Conservation (phyloP, 2,329 filamentous ascomycete species). For the Zasmidium citrigriseum region DNA sequence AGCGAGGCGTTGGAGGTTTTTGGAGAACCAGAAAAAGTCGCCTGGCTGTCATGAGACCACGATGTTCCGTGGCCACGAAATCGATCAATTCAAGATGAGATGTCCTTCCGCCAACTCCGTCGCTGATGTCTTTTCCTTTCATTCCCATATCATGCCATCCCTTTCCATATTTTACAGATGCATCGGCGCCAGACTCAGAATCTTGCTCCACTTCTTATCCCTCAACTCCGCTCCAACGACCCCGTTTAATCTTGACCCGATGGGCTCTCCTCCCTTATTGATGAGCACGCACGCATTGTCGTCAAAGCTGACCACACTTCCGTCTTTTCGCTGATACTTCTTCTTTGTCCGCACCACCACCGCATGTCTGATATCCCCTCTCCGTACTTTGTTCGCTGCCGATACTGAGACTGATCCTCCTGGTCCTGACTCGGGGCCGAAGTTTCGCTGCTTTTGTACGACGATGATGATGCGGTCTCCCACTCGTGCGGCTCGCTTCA, state of each 20-base stretch:
- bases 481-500: slow-evolving; percentile 84
- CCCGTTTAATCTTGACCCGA: slow-evolving; percentile 88
- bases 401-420: slow-evolving; percentile 71
- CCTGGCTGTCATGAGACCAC: background rate
- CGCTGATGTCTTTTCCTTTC: slow-evolving; percentile 11
- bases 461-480: slow-evolving; percentile 97
- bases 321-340: slow-evolving; percentile 82
- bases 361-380: slow-evolving; percentile 94
- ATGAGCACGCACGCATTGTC: slow-evolving; percentile 98
- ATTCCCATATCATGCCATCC: background rate
- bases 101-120: slow-evolving; percentile 8
- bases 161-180: slow-evolving; percentile 55
- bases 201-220: slow-evolving; percentile 97
- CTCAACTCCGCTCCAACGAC: slow-evolving; percentile 86
- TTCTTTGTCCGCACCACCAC: slow-evolving; percentile 91
- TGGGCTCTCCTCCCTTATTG: slow-evolving; percentile 94
- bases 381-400: slow-evolving; percentile 87
- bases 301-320: slow-evolving; percentile 88
- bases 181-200: slow-evolving; percentile 89
- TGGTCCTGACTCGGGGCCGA: slow-evolving; percentile 69
- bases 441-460: slow-evolving; percentile 89
- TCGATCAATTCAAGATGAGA: background rate
- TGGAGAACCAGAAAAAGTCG: background rate
- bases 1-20: slow-evolving; percentile 13
- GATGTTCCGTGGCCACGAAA: background rate